phyloP scores from a whole-genome alignment of 2,329 filamentous ascomycete species.

The Aspergillus fischeri region DNA sequence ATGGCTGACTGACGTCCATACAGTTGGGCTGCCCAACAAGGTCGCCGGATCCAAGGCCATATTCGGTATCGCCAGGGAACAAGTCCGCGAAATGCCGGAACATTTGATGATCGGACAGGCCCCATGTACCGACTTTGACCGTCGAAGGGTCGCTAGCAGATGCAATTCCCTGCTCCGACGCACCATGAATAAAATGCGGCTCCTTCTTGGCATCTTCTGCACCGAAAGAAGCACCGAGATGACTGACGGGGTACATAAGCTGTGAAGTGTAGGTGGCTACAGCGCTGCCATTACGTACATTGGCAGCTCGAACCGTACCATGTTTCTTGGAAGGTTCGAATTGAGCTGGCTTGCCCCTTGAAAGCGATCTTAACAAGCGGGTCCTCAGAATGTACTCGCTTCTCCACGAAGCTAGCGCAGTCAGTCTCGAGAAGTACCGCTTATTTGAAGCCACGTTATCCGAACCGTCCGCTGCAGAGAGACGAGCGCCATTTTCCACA shows the following conservation, averaged over 20 bases:
- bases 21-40: slow-evolving; percentile 73
- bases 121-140: slow-evolving; percentile 77
- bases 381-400: slow-evolving; percentile 93
- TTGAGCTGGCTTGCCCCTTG: slow-evolving; percentile 68
- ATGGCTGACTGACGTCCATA: slow-evolving; percentile 85
- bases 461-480: slow-evolving; percentile 45
- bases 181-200: slow-evolving; percentile 77
- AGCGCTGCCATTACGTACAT: slow-evolving; percentile 64
- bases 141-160: slow-evolving; percentile 73
- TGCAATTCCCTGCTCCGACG: slow-evolving; percentile 71
- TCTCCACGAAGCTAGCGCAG: slow-evolving; percentile 82
- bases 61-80: slow-evolving; percentile 68
- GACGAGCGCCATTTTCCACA: slow-evolving; percentile 39
- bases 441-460: slow-evolving; percentile 65
- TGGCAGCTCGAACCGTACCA: slow-evolving; percentile 50
- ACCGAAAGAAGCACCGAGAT: slow-evolving; percentile 73
- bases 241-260: slow-evolving; percentile 72
- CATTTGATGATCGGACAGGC: slow-evolving; percentile 67
- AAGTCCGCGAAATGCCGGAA: slow-evolving; percentile 76
- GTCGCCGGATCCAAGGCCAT: slow-evolving; percentile 73
- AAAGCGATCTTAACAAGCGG: slow-evolving; percentile 73
- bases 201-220: slow-evolving; percentile 64
- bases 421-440: slow-evolving; percentile 78
- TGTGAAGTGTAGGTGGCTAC: slow-evolving; percentile 84
- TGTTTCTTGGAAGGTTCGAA: slow-evolving; percentile 50